Base-by-base conservation (phyloP, 1,139 yeast species). In the Pneumocystis murina region DNA sequence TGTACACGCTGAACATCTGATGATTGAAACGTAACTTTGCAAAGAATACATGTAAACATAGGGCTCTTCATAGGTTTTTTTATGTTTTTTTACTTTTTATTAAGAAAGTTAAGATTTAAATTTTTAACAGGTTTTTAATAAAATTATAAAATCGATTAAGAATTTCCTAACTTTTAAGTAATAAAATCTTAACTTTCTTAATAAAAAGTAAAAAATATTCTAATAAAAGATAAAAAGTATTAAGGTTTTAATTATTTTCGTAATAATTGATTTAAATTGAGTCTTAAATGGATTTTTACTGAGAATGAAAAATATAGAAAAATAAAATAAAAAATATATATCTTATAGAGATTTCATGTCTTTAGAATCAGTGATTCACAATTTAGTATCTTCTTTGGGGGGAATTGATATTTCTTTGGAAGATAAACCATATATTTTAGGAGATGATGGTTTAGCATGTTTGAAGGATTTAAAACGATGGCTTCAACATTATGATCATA, bases 381-480 rank as follows among this genome's bases (percentile, higher is more conserved):
- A 58, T 58, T 14, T 87, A 62, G 87, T 86, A 3, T 81, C 92
- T 1, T 92, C 96, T 0, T 76, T 89, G 1, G 96, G 96, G 61
- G 96, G 95, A 1, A 79, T 82, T 0, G 95, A 88, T 72, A 79
- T 83, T 63, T 74, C 86, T 0, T 67, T 72, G 2, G 78, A 78
- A 0, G 76, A 78, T 2, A 79, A 82, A 0, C 84, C 85, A 0
- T 92, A 92, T 71, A 83, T 82, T 68, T 78, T 91, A 2, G 98
- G 98, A 12, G 91, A 86, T 68, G 97, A 92, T 72, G 96, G 97
- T 1, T 75, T 87, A 66, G 91, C 91, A 0, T 89, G 97, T 74
- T 76, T 92, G 48, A 86, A 87, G 69, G 98, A 92, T 75, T 75
- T 92, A 67, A 89, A 88, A 72, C 79, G 87, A 69, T 91, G 97